A percentile compares a stretch with the other conserved stretches of the same genome.
Evolutionary conservation across 768 basidiomycete genomes (phyloP).

Genomic region (Leccinum obscurum): DNA sequence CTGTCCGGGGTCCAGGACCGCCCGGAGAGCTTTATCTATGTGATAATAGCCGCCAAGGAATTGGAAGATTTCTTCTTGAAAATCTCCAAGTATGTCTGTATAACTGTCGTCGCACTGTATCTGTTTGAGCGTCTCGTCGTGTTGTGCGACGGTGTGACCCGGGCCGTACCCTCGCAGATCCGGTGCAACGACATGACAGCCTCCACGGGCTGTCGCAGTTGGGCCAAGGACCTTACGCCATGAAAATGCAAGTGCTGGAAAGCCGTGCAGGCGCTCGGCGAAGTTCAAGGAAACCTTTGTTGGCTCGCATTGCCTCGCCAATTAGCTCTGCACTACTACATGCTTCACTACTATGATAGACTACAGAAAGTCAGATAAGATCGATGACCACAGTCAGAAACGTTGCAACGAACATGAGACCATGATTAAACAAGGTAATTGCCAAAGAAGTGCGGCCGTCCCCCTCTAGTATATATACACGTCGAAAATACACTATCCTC

Average conservation of each 20-base stretch:
- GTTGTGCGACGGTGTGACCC: slow-evolving; percentile 38
- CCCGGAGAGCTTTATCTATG: too few species aligned
- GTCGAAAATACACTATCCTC: too few species aligned
- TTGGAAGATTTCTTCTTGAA: too few species aligned
- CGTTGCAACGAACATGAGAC: slow-evolving; percentile 1
- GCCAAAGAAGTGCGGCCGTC: too few species aligned
- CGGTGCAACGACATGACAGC: slow-evolving; percentile 63
- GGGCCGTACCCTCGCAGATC: slow-evolving; percentile 61
- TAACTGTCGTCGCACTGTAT: slow-evolving; percentile 45
- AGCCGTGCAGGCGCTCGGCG: slow-evolving; percentile 75
- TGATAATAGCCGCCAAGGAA: too few species aligned
- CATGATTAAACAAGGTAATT: too few species aligned
- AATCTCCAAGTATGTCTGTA: too few species aligned
- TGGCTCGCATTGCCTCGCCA: slow-evolving; percentile 91
- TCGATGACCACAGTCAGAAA: not conserved
- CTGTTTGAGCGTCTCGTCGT: slow-evolving; percentile 14
- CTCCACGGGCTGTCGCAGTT: slow-evolving; percentile 40
- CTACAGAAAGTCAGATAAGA: slow-evolving; percentile 40
- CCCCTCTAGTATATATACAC: too few species aligned
- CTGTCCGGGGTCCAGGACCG: too few species aligned
- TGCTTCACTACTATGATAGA: slow-evolving; percentile 99
- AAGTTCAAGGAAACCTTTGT: slow-evolving; percentile 96
- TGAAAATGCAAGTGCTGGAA: slow-evolving; percentile 66
- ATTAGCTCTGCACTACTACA: slow-evolving; percentile 92
- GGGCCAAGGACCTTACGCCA: slow-evolving; percentile 61